phyloP scores from a whole-genome alignment of 140 eudicot species.

The Oenanthe javanica region DNA sequence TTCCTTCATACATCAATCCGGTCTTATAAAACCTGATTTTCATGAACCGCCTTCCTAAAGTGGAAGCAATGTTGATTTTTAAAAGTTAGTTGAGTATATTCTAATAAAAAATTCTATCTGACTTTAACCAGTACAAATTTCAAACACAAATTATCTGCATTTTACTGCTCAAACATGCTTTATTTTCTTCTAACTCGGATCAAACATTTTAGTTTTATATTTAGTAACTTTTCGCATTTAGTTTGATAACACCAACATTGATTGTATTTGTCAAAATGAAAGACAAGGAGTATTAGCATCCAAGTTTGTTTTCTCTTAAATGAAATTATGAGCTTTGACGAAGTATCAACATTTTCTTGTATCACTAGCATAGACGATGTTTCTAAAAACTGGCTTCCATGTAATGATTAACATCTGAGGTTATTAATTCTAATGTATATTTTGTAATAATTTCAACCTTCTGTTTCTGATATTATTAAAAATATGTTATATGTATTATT shows the following conservation, averaged over 20 bases:
- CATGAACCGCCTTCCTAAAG: neutral
- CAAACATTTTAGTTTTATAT: neutral
- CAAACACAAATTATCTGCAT: neutral
- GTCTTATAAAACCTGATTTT: neutral
- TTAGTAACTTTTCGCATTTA: neutral
- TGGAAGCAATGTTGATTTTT: neutral
- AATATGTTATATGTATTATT: conserved; percentile 4
- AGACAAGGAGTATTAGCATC: neutral
- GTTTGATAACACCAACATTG: neutral
- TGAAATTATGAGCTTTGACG: neutral
- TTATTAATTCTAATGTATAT: neutral
- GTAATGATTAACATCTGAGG: neutral
- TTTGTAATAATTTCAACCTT: neutral
- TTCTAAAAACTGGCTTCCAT: neutral
- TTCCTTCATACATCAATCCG: neutral
- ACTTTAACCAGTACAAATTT: neutral
- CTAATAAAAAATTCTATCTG: neutral
- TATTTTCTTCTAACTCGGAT: neutral
- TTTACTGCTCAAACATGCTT: neutral
- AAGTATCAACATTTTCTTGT: neutral
- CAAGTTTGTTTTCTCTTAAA: neutral
- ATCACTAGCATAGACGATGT: neutral
- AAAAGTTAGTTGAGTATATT: neutral
- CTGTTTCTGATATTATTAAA: neutral
- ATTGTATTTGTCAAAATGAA: neutral